Percentiles rank a stretch among this genome's conserved stretches.
These are phyloP conservation scores for Plasmodium malariae DNA, from an alignment of 169 alveolate genomes.

Conservation along the genomic window DNA sequence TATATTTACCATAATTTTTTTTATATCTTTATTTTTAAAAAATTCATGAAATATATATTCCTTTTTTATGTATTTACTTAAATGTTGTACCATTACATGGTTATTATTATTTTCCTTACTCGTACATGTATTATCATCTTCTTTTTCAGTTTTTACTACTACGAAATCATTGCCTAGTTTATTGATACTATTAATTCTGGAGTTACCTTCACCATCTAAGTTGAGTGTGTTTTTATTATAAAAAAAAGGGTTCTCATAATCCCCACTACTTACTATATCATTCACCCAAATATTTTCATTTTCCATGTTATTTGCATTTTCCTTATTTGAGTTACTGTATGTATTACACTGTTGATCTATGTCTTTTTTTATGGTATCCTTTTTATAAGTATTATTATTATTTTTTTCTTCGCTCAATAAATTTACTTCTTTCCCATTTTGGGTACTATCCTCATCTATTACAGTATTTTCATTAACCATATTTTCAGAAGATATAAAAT, in stretches of 20 bases:
- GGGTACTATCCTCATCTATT: neutral
- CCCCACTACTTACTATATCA: neutral
- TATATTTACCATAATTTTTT: constrained; percentile 29
- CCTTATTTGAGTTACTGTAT: neutral
- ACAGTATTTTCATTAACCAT: neutral
- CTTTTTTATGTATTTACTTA: constrained; percentile 21
- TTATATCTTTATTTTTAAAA: constrained; percentile 45
- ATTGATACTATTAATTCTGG: neutral
- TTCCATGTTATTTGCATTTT: neutral
- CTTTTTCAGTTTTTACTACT: constrained; percentile 47
- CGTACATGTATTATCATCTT: constrained; percentile 7
- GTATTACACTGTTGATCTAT: neutral
- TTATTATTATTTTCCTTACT: neutral
- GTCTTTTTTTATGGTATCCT: neutral
- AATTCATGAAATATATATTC: constrained; percentile 14
- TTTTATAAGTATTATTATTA: neutral
- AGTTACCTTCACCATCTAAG: neutral
- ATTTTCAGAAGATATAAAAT: constrained; percentile 20
- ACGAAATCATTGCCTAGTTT: neutral
- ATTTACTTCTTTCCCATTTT: neutral
- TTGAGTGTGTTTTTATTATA: neutral
- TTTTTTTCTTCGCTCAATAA: neutral
- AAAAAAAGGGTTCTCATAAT: neutral
- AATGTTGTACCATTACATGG: neutral
- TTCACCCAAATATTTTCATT: no score